Base-by-base conservation (phyloP, 495 filamentous ascomycete species). In the Parathielavia appendiculata region DNA sequence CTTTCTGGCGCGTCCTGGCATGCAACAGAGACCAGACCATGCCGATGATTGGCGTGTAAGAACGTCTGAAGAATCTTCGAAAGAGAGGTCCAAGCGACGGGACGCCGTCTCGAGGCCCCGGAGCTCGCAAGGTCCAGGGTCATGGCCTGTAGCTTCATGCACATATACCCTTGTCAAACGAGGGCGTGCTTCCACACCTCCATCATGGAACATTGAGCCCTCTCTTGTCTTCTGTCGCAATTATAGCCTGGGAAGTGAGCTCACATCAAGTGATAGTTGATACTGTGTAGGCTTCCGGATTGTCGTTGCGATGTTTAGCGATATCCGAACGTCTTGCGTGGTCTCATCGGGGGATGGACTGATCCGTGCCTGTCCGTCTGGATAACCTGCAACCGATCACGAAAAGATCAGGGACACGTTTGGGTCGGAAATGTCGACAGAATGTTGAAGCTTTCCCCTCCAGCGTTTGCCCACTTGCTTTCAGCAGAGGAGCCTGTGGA, bases 61-160 rank as follows among this genome's bases (percentile, higher is more conserved):
- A 69, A 68, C 53, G 61, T 66, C 53, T 62, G 63, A 65, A 58
- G 69, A 69, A 71, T 60, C 63, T 69, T 71, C 67, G 53, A 70
- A 58, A 17, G 62, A 57, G 66, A 68, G 68, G 67, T 63, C 66
- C 55, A 64, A 68, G 67, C 67, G 57, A 63, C 58, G 51, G 51
- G 51, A 57, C 13, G 23, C 47, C 56, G 51, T 17, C 51, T 49
- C 9, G 54, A 49, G 48, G 51, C 59, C 58, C 41, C 35, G 51
- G 39, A 38, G 9, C 41, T 39, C n/a, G 32, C 43, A 45, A 1
- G 46, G 26, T n/a, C 64, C 58, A 61, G 64, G 62, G 60, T 44
- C 57, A 53, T 54, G 62, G 59, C 43, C 32, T n/a, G 48, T n/a
- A 57, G 56, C 54, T 34, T 46, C 43, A 63, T 59, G 56, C 56